A percentile compares a stretch with the other conserved stretches of the same genome.
phyloP scores from a whole-genome alignment of 257 asterid genomes.

The Pogostemon cablin region DNA sequence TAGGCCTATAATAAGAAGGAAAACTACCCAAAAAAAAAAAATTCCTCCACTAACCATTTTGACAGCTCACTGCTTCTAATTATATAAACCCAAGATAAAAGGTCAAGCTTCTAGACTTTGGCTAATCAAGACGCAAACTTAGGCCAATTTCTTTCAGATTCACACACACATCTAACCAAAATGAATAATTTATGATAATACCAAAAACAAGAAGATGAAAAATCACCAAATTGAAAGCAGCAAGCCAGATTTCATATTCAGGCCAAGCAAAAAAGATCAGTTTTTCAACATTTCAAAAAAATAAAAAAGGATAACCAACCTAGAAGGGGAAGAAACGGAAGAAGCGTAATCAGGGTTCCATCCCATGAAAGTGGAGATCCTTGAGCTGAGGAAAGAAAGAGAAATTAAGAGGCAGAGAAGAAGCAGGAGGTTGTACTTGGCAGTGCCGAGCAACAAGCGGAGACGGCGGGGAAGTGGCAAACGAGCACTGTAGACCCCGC shows the following conservation, averaged over 20 bases:
- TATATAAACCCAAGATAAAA: conserved; percentile 10
- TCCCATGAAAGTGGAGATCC: conserved; percentile 49
- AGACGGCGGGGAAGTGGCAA: conserved; percentile 57
- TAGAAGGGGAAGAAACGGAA: conserved; percentile 46
- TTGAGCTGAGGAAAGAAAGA: conserved; percentile 44
- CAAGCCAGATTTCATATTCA: background rate
- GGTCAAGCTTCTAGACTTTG: background rate
- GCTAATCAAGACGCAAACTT: background rate
- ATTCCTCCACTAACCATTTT: background rate
- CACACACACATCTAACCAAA: background rate
- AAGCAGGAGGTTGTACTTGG: conserved; percentile 51
- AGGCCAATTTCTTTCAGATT: background rate
- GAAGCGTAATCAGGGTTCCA: conserved; percentile 55
- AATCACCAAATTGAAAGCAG: background rate
- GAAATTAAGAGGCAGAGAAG: conserved; percentile 36
- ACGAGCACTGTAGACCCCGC: conserved; percentile 56
- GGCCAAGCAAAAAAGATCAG: conserved; percentile 23
- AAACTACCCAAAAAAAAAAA: background rate
- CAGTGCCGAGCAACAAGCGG: conserved; percentile 43
- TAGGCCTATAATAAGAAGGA: background rate
- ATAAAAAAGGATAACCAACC: conserved; percentile 35
- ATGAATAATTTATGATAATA: background rate
- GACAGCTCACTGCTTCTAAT: background rate
- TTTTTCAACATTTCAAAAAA: background rate
- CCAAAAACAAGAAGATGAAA: background rate